Evolutionary conservation across 805 yeast species (phyloP), one percentile per base, ranked within the genome.

Genomic region (Lachancea lanzarotensis): DNA sequence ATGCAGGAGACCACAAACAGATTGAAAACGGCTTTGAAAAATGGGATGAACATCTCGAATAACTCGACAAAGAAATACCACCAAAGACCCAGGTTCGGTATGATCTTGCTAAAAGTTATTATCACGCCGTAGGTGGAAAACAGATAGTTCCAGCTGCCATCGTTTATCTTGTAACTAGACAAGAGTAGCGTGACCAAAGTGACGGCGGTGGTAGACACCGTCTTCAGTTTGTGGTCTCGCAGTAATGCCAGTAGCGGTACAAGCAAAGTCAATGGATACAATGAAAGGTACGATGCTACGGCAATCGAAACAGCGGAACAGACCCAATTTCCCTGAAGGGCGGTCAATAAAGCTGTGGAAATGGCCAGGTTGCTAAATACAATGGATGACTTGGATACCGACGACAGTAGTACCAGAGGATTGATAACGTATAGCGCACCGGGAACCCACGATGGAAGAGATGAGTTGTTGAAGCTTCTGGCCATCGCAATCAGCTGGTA

Each of bases 31-130:
- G 88, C 81, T 33, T 82, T 68, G 70, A 85, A 93, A 57, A 93
- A 89, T 17, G 86, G 80, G 25, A 82, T 75, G 72, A 91, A 93
- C 59, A 81, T 84, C 45, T 84, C 93, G 66, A 93, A 93, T 79
- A 93, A 85, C 65, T 93, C 98, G 35, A 91, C 84, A 70, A 93
- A 93, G 56, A 90, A 81, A 68, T 93, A 93, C 99, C 99, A 93
- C 99, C 99, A 93, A 17, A 93, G 70, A 0, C 98, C 98, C 52
- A 93, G 63, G 65, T 93, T 93, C 22, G 98, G 98, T 4, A 81
- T 73, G 49, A 89, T 78, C 51, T 87, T 90, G 32, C 73, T 73
- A 55, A 86, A 82, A 19, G 70, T 68, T 5, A 87, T 57, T 5
- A 76, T 65, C 3, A 78, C 71, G 13, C 82, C 80, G 57, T 82